Percentiles rank a stretch among this genome's conserved stretches.
Evolutionary conservation across 2,329 filamentous ascomycete genomes (phyloP).

Genomic region (Penicillium crustosum): DNA sequence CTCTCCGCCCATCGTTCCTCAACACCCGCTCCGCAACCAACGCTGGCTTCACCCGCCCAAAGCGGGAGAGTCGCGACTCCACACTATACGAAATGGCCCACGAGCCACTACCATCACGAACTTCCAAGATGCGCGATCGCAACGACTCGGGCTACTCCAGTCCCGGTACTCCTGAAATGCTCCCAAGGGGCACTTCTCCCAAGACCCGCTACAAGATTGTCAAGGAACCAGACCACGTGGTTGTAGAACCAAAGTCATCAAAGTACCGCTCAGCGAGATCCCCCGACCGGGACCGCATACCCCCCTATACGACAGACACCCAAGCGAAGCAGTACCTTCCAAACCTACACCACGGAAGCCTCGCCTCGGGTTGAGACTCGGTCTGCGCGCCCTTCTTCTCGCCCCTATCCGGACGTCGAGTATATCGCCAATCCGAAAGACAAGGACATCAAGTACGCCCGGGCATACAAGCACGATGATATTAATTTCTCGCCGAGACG

Average conservation of each 20-base stretch:
- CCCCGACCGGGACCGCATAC: slow-evolving; percentile 29
- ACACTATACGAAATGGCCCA: slow-evolving; percentile 31
- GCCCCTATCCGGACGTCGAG: slow-evolving; percentile 27
- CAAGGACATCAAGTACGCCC: slow-evolving; percentile 32
- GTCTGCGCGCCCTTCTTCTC: slow-evolving; percentile 23
- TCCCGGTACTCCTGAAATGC: slow-evolving; percentile 45
- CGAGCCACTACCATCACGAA: slow-evolving; percentile 30
- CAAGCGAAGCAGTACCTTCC: slow-evolving; percentile 33
- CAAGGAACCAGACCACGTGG: slow-evolving; percentile 28
- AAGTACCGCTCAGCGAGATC: slow-evolving; percentile 31
- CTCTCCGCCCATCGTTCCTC: slow-evolving; percentile 33
- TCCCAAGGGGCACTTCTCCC: slow-evolving; percentile 33
- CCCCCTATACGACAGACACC: slow-evolving; percentile 19
- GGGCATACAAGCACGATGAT: slow-evolving; percentile 29
- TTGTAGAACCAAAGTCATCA: slow-evolving; percentile 29
- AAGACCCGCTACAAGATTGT: slow-evolving; percentile 38
- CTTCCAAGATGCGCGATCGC: slow-evolving; percentile 40
- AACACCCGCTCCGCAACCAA: slow-evolving; percentile 35
- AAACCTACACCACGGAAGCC: slow-evolving; percentile 27
- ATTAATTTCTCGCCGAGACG: slow-evolving; percentile 19
- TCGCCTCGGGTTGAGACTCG: slow-evolving; percentile 26
- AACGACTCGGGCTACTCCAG: slow-evolving; percentile 50
- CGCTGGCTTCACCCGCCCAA: slow-evolving; percentile 28
- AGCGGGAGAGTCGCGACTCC: slow-evolving; percentile 24
- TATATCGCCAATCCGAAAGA: slow-evolving; percentile 22